phyloP scores from a whole-genome alignment of 2,329 filamentous ascomycete genomes.

The Sarocladium strictum region DNA sequence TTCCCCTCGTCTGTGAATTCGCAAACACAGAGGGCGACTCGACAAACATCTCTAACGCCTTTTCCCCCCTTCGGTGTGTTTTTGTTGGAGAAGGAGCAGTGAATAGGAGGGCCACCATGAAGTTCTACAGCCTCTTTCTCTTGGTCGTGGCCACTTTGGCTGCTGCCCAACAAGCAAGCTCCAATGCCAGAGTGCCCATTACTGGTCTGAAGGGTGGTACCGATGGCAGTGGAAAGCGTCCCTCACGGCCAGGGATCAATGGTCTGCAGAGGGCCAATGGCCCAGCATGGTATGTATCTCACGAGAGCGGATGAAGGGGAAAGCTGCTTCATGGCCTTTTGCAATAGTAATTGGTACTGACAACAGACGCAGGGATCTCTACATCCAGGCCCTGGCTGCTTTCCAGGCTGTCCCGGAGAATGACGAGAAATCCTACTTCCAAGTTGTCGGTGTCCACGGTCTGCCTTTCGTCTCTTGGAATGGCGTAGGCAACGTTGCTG shows the following conservation, averaged over 20 bases:
- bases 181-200: not conserved
- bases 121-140: slow-evolving; percentile 6
- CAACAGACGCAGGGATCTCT: not conserved
- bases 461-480: slow-evolving; percentile 24
- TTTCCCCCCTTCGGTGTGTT: not conserved
- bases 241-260: not conserved
- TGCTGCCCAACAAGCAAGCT: not conserved
- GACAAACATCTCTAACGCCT: not conserved
- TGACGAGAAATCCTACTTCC: slow-evolving; percentile 7
- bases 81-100: not conserved
- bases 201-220: not conserved
- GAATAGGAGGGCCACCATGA: not conserved
- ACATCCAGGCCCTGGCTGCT: slow-evolving; percentile 9
- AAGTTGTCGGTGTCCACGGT: slow-evolving; percentile 8
- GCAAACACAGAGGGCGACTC: not conserved
- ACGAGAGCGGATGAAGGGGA: not conserved
- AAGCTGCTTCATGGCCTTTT: not conserved
- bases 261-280: not conserved
- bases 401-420: slow-evolving; percentile 3
- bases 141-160: not conserved
- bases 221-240: slow-evolving; percentile 1
- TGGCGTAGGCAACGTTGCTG: slow-evolving; percentile 25
- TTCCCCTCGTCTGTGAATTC: too few species aligned
- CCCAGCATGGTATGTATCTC: not conserved
- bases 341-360: too few species aligned